Base-by-base conservation (phyloP, 176 grass and related monocot genomes). In the Avena insularis region DNA sequence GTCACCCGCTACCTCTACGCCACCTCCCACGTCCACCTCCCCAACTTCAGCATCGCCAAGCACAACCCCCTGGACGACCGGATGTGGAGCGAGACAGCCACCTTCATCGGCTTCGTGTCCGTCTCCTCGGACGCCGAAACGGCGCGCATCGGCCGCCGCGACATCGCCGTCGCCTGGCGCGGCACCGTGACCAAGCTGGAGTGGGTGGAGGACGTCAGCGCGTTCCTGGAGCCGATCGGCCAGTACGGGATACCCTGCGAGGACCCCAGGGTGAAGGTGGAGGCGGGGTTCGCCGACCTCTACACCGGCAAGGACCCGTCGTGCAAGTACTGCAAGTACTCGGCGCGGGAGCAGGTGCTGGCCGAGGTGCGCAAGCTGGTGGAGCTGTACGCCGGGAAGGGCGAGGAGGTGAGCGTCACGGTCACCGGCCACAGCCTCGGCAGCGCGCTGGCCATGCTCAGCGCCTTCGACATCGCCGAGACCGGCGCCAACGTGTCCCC, bases 81-180 rank as follows among this genome's bases (percentile, higher is more conserved):
- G 21, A 61, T 82, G 8, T 96, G 94, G 94, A 96, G 91, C 70
- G 85, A 93, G 82, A 11, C 46, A 0, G 94, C 83, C n/a, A 93
- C 92, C 66, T 97, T 92, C 89, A 97, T 97, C 48, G 94, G 94
- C 14, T 93, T 87, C 91, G 70, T 97, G 51, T 85, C 92, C 17
- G 90, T 93, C 49, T 93, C 94, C 48, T 31, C 73, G 0, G 73
- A 75, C 23, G 47, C 15, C 0, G 72, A 75, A 13, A 75, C 72
- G 13, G 82, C 89, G 1, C 91, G 89, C 2, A 79, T 96, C 36
- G 94, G 89, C 45, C 87, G 94, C 0, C 78, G 94, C 12, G 94
- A 96, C 67, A 75, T 96, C 83, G 86, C 87, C 59, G 55, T 96
- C 13, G 87, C 90, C 9, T 96, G 91, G 91, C 88, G 94, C 48